Base-by-base conservation (phyloP, 2,329 filamentous ascomycete genomes). In the Leptographium flavum region DNA sequence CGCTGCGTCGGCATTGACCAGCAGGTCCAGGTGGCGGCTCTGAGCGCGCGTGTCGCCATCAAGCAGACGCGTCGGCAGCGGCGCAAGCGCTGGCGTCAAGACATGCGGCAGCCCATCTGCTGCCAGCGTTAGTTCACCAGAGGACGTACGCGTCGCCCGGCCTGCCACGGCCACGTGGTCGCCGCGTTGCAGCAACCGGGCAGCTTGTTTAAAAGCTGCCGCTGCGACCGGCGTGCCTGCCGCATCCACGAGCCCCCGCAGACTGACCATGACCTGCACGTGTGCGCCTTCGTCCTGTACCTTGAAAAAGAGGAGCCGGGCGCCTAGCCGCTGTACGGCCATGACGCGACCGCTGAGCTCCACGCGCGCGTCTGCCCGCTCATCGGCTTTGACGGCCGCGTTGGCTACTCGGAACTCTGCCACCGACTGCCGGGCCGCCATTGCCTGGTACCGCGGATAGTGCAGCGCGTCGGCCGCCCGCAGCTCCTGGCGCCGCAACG, bases 231-330 rank as follows among this genome's bases (percentile, higher is more conserved):
- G 3, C 5, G 61, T 58, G 40, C 62, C 45, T 2, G 35, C 25
- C 37, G 53, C 48, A 3, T n/a, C 31, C 53, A 54, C 43, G 53
- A 17, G 15, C 49, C 69, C 73, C 48, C 70, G 69, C 54, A 80
- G 70, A 61, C 84, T 83, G 60, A 83, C 73, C 66, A 94, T 78
- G 49, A 81, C 72, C 63, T 98, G 92, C 30, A 93, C 62, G 51
- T 72, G 75, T 53, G 77, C 65, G 47, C 79, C 81, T 57, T 86
- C 78, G 59, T 87, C 79, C 53, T 79, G 69, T 42, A 96, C 66
- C 62, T 92, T 83, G 53, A 95, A 61, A 61, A 98, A 98, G 51
- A 87, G 69, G 54, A 98, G 77, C 63, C 83, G 86, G 54, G 76
- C 80, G 53, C 88, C 81, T 45, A 78, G 73, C 40, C 75, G 69